Evolutionary conservation across 768 basidiomycete genomes (phyloP).

Genomic region (Lentinula boryana): DNA sequence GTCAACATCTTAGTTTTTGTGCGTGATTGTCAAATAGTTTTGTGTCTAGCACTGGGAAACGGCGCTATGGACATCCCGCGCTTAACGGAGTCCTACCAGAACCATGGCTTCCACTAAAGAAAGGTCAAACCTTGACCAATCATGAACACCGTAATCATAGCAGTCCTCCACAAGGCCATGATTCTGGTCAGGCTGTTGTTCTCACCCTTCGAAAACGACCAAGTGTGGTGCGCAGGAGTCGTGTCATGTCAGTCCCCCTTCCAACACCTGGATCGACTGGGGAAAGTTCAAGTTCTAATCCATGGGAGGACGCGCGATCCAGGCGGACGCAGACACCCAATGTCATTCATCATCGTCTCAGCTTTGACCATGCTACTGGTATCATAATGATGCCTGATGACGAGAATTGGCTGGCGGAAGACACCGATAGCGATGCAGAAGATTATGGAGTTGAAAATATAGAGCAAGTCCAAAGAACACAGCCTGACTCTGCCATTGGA

Average conservation of each 20-base stretch:
- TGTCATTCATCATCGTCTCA: slow-evolving; percentile 53
- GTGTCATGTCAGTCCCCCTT: not conserved
- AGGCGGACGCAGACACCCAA: slow-evolving; percentile 15
- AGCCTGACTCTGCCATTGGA: not conserved
- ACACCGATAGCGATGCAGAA: slow-evolving; percentile 40
- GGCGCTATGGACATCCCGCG: slow-evolving; percentile 93
- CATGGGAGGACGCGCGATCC: slow-evolving; percentile 54
- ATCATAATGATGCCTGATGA: slow-evolving; percentile 85
- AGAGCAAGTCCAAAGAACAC: not conserved
- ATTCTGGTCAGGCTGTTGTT: slow-evolving; percentile 63
- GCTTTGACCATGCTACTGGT: slow-evolving; percentile 82
- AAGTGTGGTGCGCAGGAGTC: slow-evolving; percentile 38
- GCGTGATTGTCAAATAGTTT: slow-evolving; percentile 6
- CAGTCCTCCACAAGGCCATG: slow-evolving; percentile 30
- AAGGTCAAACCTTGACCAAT: slow-evolving; percentile 71
- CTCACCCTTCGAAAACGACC: slow-evolving; percentile 75
- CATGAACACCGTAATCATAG: slow-evolving; percentile 28
- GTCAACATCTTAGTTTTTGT: slow-evolving; percentile 9
- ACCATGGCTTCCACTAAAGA: slow-evolving; percentile 92
- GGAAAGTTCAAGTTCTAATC: slow-evolving; percentile 30
- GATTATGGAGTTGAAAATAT: slow-evolving; percentile 34
- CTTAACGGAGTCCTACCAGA: slow-evolving; percentile 89
- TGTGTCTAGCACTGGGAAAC: slow-evolving; percentile 73
- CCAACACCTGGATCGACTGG: slow-evolving; percentile 10
- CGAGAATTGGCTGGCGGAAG: slow-evolving; percentile 55